Percentiles rank a stretch among this genome's conserved stretches.
These are phyloP conservation scores for Rhodotorula sphaerocarpa DNA, from an alignment of 768 basidiomycete species.

Conservation along the genomic window DNA sequence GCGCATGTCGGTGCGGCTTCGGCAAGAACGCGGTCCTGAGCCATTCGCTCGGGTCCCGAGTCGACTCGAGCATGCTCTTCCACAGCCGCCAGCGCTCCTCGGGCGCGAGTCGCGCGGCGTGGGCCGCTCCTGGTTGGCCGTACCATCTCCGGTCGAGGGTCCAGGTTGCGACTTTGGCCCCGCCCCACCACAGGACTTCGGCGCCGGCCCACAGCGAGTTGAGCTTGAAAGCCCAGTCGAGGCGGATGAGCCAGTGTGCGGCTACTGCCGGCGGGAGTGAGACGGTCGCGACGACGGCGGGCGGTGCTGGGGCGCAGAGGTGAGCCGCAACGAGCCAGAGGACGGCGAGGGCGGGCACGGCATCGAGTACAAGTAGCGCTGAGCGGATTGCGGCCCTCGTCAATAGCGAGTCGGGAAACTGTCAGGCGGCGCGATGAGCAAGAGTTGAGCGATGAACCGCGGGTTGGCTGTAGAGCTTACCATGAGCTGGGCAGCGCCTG, in stretches of 20 bases:
- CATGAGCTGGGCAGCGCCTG: neutral
- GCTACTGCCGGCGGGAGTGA: neutral
- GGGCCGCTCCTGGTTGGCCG: neutral
- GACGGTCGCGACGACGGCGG: slow-evolving; percentile 14
- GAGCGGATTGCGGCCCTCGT: neutral
- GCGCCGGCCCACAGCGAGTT: slow-evolving; percentile 1
- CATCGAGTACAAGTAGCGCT: neutral
- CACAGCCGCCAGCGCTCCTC: slow-evolving; percentile 31
- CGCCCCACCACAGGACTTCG: slow-evolving; percentile 8
- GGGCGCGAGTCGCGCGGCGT: neutral
- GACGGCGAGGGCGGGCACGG: neutral
- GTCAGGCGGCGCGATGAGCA: neutral
- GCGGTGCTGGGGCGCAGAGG: slow-evolving; percentile 11
- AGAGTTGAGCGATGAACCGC: neutral
- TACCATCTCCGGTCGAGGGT: slow-evolving; percentile 4
- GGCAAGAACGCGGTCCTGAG: slow-evolving; percentile 16
- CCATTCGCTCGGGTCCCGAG: slow-evolving; percentile 19
- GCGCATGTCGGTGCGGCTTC: neutral
- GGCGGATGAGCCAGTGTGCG: slow-evolving; percentile 5
- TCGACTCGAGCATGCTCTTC: slow-evolving; percentile 18
- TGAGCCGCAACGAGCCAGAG: slow-evolving; percentile 1
- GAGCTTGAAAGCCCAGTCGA: neutral
- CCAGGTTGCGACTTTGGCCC: neutral
- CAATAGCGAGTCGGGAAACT: neutral
- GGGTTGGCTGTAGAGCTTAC: neutral